Conservation (phyloP, 257 asterid genomes). For the Datura wrightii region DNA sequence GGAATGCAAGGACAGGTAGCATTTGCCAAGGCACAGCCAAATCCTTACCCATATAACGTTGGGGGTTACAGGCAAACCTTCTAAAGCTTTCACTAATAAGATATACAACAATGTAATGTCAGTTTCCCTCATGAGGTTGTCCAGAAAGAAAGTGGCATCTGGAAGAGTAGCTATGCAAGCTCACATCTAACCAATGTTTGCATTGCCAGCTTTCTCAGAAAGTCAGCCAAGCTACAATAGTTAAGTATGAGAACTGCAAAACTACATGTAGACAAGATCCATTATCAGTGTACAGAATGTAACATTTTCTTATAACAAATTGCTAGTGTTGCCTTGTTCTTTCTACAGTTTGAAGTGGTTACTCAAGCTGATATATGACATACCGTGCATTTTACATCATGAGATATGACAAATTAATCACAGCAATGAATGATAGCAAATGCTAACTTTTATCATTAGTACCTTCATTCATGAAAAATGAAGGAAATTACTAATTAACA, state of each 20-base stretch:
- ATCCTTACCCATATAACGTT: constrained; percentile 47
- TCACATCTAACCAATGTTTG: constrained; percentile 13
- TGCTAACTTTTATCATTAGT: constrained; percentile 4
- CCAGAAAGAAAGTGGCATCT: constrained; percentile 17
- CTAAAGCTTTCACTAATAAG: constrained; percentile 33
- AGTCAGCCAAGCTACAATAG: background rate
- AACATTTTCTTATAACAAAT: constrained; percentile 12
- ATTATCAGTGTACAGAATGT: constrained; percentile 25
- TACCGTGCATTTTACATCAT: constrained; percentile 1
- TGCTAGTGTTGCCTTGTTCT: background rate
- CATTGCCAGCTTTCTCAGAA: constrained; percentile 19
- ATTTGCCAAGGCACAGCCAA: constrained; percentile 49
- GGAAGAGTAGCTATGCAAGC: constrained; percentile 18
- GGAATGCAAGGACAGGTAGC: constrained; percentile 86
- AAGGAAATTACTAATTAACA: background rate
- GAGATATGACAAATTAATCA: background rate
- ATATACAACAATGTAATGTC: constrained; percentile 1
- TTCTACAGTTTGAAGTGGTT: background rate
- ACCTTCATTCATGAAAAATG: background rate
- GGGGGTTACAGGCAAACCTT: constrained; percentile 57
- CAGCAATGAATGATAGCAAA: background rate
- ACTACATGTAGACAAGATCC: constrained; percentile 27
- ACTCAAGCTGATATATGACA: background rate
- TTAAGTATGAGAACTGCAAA: constrained; percentile 21
- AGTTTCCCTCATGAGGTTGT: background rate